Evolutionary conservation across 768 basidiomycete genomes (phyloP).

Genomic region (Mycena galericulata): DNA sequence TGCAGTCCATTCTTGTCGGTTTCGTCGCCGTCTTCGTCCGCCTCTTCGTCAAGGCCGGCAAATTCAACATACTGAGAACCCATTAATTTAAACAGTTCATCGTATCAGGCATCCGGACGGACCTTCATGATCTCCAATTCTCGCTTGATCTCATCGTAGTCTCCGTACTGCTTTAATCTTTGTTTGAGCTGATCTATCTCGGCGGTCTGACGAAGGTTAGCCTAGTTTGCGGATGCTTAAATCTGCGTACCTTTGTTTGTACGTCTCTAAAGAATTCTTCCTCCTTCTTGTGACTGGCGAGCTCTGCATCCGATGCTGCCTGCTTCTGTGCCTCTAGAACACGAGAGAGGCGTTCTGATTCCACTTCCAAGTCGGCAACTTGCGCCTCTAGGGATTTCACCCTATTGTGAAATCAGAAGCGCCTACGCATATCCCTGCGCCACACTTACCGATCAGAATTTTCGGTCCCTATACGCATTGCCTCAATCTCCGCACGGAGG

Average conservation of each 20-base stretch:
- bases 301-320: conserved; percentile 59
- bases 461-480: conserved; percentile 83
- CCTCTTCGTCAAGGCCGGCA: conserved; percentile 85
- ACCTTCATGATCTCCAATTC: conserved; percentile 99
- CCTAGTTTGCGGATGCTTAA: not conserved
- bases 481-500: conserved; percentile 95
- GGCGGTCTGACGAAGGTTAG: conserved; percentile 50
- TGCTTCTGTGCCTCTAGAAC: conserved; percentile 73
- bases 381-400: conserved; percentile 80
- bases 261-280: conserved; percentile 75
- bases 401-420: conserved; percentile 50
- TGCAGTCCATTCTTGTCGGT: conserved; percentile 64
- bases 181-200: conserved; percentile 79
- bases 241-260: conserved; percentile 60
- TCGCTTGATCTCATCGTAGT: conserved; percentile 98
- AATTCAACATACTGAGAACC: conserved; percentile 91
- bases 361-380: conserved; percentile 80
- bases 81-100: not conserved
- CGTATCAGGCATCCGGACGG: conserved; percentile 25
- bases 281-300: conserved; percentile 58
- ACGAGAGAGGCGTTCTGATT: conserved; percentile 75
- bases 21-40: conserved; percentile 65
- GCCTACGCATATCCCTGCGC: not conserved
- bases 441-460: conserved; percentile 72
- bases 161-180: conserved; percentile 77